These are phyloP conservation scores for Periglandula ipomoeae DNA, from an alignment of 2,329 filamentous ascomycete species.

Conservation along the genomic window DNA sequence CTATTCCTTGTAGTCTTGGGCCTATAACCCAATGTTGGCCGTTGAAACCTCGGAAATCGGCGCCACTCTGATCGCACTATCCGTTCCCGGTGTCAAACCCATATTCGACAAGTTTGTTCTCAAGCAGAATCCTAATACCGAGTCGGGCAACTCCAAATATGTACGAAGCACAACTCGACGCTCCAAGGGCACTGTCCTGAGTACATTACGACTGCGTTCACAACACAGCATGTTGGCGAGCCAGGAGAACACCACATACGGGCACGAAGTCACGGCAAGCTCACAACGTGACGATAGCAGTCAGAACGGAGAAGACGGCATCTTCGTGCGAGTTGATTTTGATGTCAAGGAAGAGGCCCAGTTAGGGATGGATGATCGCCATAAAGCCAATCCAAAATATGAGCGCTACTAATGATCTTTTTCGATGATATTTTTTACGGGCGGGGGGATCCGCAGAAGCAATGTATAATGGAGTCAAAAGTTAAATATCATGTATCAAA, in stretches of 20 bases:
- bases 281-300: constrained; percentile 16
- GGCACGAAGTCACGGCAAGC: constrained; percentile 13
- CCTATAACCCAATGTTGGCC: constrained; percentile 39
- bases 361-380: neutral
- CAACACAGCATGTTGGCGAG: constrained; percentile 20
- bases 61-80: constrained; percentile 39
- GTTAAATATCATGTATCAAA: too few species aligned
- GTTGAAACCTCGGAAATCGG: constrained; percentile 42
- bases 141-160: constrained; percentile 16
- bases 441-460: too few species aligned
- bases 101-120: constrained; percentile 29
- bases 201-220: constrained; percentile 20
- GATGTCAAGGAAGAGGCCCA: constrained; percentile 22
- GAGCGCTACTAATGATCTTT: too few species aligned
- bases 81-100: constrained; percentile 40
- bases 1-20: constrained; percentile 28
- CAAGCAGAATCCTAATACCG: constrained; percentile 14
- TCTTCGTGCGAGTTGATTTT: constrained; percentile 28
- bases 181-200: constrained; percentile 19
- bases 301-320: constrained; percentile 17
- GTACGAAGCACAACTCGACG: constrained; percentile 12
- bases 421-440: too few species aligned
- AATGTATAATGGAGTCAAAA: too few species aligned
- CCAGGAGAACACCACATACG: constrained; percentile 16
- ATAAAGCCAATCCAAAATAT: too few species aligned